Evolutionary conservation across 2,329 filamentous ascomycete species (phyloP).

Genomic region (Cryphonectria carpinicola): DNA sequence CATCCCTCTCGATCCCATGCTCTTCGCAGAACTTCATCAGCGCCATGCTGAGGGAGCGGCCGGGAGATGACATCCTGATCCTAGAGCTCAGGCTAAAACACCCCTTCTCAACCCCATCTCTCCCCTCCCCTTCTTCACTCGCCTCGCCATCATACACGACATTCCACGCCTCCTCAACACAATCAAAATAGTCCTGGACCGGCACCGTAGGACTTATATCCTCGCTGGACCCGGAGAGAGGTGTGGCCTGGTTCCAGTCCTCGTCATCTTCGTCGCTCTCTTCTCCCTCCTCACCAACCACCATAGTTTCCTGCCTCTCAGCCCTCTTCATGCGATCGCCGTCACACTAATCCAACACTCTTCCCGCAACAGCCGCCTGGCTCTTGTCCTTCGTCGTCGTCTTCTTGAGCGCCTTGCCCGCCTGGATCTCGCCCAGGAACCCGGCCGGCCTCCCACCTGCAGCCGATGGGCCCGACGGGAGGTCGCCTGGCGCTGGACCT

Average conservation of each 20-base stretch:
- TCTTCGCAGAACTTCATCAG: slow-evolving; percentile 21
- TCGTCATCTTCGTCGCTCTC: neutral
- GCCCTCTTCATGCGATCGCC: slow-evolving; percentile 2
- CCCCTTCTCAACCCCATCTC: neutral
- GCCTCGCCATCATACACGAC: neutral
- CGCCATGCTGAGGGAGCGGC: slow-evolving; percentile 10
- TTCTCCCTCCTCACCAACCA: neutral
- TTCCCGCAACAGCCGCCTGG: slow-evolving; percentile 70
- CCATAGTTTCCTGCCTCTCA: slow-evolving; percentile 1
- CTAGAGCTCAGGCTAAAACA: neutral
- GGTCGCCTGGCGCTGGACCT: slow-evolving; percentile 17
- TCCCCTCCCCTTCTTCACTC: neutral
- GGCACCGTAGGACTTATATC: neutral
- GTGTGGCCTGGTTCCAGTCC: slow-evolving; percentile 6
- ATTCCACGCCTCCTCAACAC: slow-evolving; percentile 18
- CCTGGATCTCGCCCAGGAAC: slow-evolving; percentile 81
- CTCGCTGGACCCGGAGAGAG: neutral
- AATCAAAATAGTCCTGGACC: slow-evolving; percentile 22
- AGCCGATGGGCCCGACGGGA: slow-evolving; percentile 39
- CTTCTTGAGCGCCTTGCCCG: slow-evolving; percentile 80
- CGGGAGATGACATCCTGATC: neutral
- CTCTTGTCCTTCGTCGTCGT: slow-evolving; percentile 89
- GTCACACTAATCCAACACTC: slow-evolving; percentile 60
- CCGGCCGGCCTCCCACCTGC: slow-evolving; percentile 57
- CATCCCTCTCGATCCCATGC: slow-evolving; percentile 16